Percentiles rank a stretch among this genome's conserved stretches.
These are phyloP conservation scores for Dactylellina leptospora DNA, from an alignment of 2,329 filamentous ascomycete species.

Conservation along the genomic window DNA sequence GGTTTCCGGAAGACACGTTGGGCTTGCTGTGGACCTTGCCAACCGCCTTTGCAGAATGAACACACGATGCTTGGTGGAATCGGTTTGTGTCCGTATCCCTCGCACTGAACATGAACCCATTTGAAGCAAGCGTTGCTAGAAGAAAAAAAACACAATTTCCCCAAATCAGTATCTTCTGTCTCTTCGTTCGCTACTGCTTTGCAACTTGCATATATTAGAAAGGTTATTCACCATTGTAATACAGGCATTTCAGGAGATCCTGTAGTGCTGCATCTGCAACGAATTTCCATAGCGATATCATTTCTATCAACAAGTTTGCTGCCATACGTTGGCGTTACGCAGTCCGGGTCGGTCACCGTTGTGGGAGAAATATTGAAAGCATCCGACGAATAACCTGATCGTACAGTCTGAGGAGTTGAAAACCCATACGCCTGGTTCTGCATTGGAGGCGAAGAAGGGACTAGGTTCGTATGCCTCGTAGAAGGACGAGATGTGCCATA, in stretches of 20 bases:
- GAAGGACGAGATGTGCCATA: constrained; percentile 50
- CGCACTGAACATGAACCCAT: constrained; percentile 57
- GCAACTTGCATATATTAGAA: constrained; percentile 44
- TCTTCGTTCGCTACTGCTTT: constrained; percentile 7
- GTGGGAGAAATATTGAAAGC: constrained; percentile 50
- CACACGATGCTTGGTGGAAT: constrained; percentile 55
- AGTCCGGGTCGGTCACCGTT: constrained; percentile 47
- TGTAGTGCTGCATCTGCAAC: constrained; percentile 42
- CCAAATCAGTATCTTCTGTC: constrained; percentile 42
- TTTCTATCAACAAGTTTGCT: constrained; percentile 16
- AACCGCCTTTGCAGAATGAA: constrained; percentile 55
- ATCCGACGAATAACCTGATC: constrained; percentile 47
- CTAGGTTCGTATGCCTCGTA: constrained; percentile 39
- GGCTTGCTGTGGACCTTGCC: constrained; percentile 40
- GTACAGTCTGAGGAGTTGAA: constrained; percentile 43
- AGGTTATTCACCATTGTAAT: constrained; percentile 53
- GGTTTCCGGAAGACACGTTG: constrained; percentile 50
- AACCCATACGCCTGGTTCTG: constrained; percentile 36
- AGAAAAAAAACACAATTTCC: constrained; percentile 21
- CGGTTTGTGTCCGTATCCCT: constrained; percentile 55
- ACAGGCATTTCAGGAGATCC: constrained; percentile 52
- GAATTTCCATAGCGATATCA: constrained; percentile 47
- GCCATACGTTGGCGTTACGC: constrained; percentile 38
- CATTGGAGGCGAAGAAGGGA: constrained; percentile 44
- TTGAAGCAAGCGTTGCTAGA: constrained; percentile 56